These are phyloP conservation scores for Gamarada debralockiae DNA, from an alignment of 495 filamentous ascomycete genomes.

Conservation along the genomic window DNA sequence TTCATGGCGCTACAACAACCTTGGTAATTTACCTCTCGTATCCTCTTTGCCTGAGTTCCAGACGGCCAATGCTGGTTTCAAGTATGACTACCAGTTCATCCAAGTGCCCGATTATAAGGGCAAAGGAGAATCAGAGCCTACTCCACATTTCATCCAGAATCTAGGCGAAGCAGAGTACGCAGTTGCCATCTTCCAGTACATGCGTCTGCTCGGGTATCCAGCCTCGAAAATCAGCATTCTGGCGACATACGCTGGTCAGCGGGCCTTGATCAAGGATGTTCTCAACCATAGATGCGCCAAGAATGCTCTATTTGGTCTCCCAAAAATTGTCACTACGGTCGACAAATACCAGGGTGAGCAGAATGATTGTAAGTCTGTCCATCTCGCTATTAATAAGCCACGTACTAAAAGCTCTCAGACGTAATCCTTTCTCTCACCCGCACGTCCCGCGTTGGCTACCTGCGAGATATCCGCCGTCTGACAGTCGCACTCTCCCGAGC, in stretches of 20 bases:
- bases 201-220: slow-evolving; percentile 96
- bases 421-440: slow-evolving; percentile 89
- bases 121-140: slow-evolving; percentile 80
- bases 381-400: background rate
- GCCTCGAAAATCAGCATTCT: slow-evolving; percentile 85
- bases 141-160: slow-evolving; percentile 97
- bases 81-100: slow-evolving; percentile 95
- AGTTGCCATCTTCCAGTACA: slow-evolving; percentile 94
- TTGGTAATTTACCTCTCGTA: slow-evolving; percentile 77
- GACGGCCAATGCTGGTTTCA: slow-evolving; percentile 85
- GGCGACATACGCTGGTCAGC: slow-evolving; percentile 92
- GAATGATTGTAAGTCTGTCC: slow-evolving; percentile 79
- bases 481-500: slow-evolving; percentile 97
- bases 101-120: slow-evolving; percentile 94
- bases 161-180: slow-evolving; percentile 95
- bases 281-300: slow-evolving; percentile 78
- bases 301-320: slow-evolving; percentile 84
- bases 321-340: slow-evolving; percentile 87
- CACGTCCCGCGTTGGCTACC: slow-evolving; percentile 85
- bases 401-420: slow-evolving; percentile 49
- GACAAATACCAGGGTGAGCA: slow-evolving; percentile 99
- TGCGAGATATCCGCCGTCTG: slow-evolving; percentile 88
- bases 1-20: slow-evolving; percentile 83
- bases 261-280: slow-evolving; percentile 86
- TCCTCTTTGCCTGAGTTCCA: slow-evolving; percentile 65